Percentiles rank a stretch among this genome's conserved stretches.
Conservation (phyloP, 2,329 filamentous ascomycete genomes). For the Triangularia verruculosa region DNA sequence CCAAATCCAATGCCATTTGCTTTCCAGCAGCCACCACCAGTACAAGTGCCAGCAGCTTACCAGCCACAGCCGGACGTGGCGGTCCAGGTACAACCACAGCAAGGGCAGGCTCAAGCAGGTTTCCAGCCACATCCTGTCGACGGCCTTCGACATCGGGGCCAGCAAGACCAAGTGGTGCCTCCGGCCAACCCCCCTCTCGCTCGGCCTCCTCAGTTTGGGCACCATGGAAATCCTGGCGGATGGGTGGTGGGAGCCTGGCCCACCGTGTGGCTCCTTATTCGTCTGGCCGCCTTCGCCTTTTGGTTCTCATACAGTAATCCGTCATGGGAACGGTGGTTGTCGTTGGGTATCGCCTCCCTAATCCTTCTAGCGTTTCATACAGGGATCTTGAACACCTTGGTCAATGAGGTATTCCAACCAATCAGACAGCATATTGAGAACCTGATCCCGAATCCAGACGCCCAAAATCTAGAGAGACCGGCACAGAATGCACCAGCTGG, state of each 20-base stretch:
- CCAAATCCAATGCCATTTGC: not conserved
- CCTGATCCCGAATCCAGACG: conserved; percentile 46
- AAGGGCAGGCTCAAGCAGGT: conserved; percentile 21
- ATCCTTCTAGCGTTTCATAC: conserved; percentile 59
- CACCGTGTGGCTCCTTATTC: conserved; percentile 60
- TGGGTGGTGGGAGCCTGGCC: conserved; percentile 49
- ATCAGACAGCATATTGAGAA: conserved; percentile 58
- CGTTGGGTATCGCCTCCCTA: conserved; percentile 52
- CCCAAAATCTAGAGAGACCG: conserved; percentile 27
- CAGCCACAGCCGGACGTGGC: conserved; percentile 26
- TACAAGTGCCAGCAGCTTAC: conserved; percentile 21
- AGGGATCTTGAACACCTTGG: conserved; percentile 54
- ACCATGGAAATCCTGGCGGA: conserved; percentile 40
- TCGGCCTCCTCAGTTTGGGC: conserved; percentile 20
- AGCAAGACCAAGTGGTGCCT: conserved; percentile 22
- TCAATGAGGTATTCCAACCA: conserved; percentile 54
- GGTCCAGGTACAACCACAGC: conserved; percentile 19
- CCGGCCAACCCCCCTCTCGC: conserved; percentile 13
- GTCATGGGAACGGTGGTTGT: conserved; percentile 59
- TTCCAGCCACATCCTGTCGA: conserved; percentile 26
- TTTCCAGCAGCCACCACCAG: conserved; percentile 28
- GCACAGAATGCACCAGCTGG: conserved; percentile 28
- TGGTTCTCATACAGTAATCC: conserved; percentile 59
- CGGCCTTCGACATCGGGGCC: conserved; percentile 8
- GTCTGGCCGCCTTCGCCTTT: conserved; percentile 60